Evolutionary conservation across 176 grass and related monocot genomes (phyloP), one percentile per base, ranked within the genome.

Genomic region (Oropetium thomaeum): DNA sequence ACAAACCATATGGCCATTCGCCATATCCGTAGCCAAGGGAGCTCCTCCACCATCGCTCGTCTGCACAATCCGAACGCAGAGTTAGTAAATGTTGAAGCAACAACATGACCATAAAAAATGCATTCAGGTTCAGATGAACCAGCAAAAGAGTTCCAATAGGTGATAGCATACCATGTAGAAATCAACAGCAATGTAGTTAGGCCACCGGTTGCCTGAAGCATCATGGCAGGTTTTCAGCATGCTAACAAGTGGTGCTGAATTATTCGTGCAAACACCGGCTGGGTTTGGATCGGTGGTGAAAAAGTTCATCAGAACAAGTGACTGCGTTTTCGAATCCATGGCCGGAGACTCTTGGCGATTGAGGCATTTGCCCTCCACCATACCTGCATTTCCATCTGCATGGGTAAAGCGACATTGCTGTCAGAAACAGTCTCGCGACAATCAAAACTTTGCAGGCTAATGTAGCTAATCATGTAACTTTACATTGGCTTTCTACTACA

Each of bases 241-340:
- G 75, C 82, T 83, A 31, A 90, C 58, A 41, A 99, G 96, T 2
- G 91, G 89, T 0, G 75, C 84, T 3, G 89, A 95, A 70, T 99
- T 99, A 53, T 92, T 83, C 12, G 72, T 37, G 25, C 96, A 99
- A 58, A 25, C 87, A 22, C 55, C 77, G 0, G 65, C 68, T 5
- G 10, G 60, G 34, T 41, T 84, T 2, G 96, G 96, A 58, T 71
- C 25, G 8, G 77, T 57, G 2, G 54, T 83, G 80, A 99, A 99
- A 59, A 92, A 99, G 45, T 99, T 99, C 91, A 99, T 92, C 74
- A 95, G 85, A 30, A 99, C 96, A 67, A 95, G 89, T 0, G 96
- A 99, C 79, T 90, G 90, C 48, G 82, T 84, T 49, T 80, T 99
- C 32, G 81, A 83, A 70, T 82, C 72, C 96, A 99, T 99, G 51